Percentiles rank a stretch among this genome's conserved stretches.
phyloP scores from a whole-genome alignment of 768 basidiomycete species.

The Leccinum variicolor region DNA sequence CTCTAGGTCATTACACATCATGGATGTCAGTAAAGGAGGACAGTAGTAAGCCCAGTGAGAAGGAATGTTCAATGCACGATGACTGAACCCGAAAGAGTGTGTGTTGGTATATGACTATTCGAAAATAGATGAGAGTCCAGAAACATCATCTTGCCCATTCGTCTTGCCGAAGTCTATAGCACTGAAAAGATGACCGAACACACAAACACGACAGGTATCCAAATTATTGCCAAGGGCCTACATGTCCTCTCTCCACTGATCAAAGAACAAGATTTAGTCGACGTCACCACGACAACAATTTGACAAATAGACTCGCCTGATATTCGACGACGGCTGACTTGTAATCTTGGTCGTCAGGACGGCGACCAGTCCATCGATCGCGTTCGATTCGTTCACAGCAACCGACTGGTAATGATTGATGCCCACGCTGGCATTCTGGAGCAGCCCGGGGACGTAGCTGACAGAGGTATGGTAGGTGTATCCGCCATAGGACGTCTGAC shows the following conservation, averaged over 20 bases:
- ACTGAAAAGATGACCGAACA: conserved; percentile 9
- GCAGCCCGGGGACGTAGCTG: conserved; percentile 63
- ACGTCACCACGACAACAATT: not conserved
- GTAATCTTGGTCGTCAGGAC: conserved; percentile 71
- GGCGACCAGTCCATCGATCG: conserved; percentile 82
- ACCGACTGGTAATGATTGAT: conserved; percentile 69
- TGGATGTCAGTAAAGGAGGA: not conserved
- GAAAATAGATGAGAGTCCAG: not conserved
- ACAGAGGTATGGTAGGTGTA: conserved; percentile 75
- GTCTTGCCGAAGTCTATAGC: conserved; percentile 5
- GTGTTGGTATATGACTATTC: not conserved
- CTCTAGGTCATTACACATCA: not conserved
- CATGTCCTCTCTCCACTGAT: conserved; percentile 7
- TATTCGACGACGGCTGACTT: conserved; percentile 26
- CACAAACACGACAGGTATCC: conserved; percentile 14
- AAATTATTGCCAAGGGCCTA: conserved; percentile 5
- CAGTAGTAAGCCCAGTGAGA: not conserved
- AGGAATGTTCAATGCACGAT: not conserved
- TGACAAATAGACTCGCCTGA: conserved; percentile 18
- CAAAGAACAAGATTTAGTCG: not conserved
- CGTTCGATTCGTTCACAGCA: conserved; percentile 45
- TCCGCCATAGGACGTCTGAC: conserved; percentile 56
- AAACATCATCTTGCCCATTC: not conserved
- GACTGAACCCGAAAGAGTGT: not conserved
- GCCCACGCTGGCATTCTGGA: conserved; percentile 64